Percentiles rank a stretch among this genome's conserved stretches.
phyloP scores from a whole-genome alignment of 2,329 filamentous ascomycete genomes.

The Graphilbum fragrans region DNA sequence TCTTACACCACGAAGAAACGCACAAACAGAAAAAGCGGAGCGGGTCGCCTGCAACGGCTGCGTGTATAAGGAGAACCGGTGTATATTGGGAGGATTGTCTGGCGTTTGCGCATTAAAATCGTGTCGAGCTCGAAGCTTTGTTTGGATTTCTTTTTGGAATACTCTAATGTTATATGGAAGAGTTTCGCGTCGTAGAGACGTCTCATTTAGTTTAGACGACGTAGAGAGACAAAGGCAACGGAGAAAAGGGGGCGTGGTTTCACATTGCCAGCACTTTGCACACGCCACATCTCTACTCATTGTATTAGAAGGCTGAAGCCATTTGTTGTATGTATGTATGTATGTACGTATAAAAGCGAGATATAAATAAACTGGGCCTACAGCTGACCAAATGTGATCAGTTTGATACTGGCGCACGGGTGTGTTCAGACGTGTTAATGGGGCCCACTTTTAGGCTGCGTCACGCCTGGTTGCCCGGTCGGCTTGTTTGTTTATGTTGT shows the following conservation, averaged over 20 bases:
- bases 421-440: too few species aligned
- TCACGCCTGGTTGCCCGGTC: slow-evolving; percentile 7
- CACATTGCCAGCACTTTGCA: neutral
- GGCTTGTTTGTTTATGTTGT: slow-evolving; percentile 7
- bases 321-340: too few species aligned
- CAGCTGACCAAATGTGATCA: too few species aligned
- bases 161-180: neutral
- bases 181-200: too few species aligned
- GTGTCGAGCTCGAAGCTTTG: neutral
- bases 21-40: neutral
- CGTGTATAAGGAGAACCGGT: neutral
- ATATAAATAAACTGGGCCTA: too few species aligned
- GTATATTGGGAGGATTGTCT: neutral
- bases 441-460: neutral
- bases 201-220: too few species aligned
- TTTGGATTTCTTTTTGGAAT: neutral
- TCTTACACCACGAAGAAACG: neutral
- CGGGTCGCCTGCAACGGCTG: neutral
- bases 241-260: too few species aligned
- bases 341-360: too few species aligned
- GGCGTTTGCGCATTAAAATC: neutral
- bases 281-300: neutral
- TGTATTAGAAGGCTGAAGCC: too few species aligned
- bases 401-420: too few species aligned
- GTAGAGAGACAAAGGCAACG: too few species aligned